Percentiles rank a stretch among this genome's conserved stretches.
phyloP scores from a whole-genome alignment of 192 early-diverging fungal species.

The Blastocladiella britannica region DNA sequence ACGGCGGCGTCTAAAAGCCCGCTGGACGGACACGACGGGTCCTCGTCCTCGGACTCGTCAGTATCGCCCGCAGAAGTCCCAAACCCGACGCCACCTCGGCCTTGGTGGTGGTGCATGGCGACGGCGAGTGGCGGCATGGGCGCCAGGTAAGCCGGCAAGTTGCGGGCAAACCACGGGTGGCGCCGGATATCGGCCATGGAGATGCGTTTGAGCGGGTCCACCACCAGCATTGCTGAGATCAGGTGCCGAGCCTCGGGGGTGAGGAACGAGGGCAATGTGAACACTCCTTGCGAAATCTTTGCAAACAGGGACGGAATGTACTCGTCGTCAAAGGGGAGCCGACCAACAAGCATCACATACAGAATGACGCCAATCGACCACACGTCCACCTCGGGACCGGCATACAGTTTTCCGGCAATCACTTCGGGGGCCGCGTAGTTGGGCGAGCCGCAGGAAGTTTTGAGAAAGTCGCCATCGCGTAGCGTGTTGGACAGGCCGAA shows the following conservation, averaged over 20 bases:
- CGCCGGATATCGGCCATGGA: slow-evolving; percentile 74
- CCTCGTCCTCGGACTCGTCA: slow-evolving; percentile 43
- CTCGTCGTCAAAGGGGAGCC: slow-evolving; percentile 86
- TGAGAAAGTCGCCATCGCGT: slow-evolving; percentile 67
- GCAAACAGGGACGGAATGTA: slow-evolving; percentile 72
- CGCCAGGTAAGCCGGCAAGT: slow-evolving; percentile 78
- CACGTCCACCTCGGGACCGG: slow-evolving; percentile 88
- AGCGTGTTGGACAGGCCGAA: slow-evolving; percentile 91
- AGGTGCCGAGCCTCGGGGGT: slow-evolving; percentile 61
- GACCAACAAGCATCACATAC: slow-evolving; percentile 80
- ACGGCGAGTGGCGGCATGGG: slow-evolving; percentile 29
- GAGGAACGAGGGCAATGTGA: slow-evolving; percentile 70
- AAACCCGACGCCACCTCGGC: too few species aligned
- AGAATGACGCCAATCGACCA: slow-evolving; percentile 94
- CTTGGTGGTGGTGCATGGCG: background rate
- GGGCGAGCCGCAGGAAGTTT: slow-evolving; percentile 68
- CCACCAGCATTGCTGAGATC: slow-evolving; percentile 74
- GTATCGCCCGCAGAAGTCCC: slow-evolving; percentile 38
- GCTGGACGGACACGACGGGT: background rate
- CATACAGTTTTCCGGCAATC: slow-evolving; percentile 68
- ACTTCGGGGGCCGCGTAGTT: slow-evolving; percentile 74
- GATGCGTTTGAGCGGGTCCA: slow-evolving; percentile 89
- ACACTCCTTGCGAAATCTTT: slow-evolving; percentile 92
- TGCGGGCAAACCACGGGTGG: slow-evolving; percentile 79
- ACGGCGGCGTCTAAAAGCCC: background rate